Conservation (phyloP, 768 basidiomycete genomes). For the Omphalotus guepiniiformis region DNA sequence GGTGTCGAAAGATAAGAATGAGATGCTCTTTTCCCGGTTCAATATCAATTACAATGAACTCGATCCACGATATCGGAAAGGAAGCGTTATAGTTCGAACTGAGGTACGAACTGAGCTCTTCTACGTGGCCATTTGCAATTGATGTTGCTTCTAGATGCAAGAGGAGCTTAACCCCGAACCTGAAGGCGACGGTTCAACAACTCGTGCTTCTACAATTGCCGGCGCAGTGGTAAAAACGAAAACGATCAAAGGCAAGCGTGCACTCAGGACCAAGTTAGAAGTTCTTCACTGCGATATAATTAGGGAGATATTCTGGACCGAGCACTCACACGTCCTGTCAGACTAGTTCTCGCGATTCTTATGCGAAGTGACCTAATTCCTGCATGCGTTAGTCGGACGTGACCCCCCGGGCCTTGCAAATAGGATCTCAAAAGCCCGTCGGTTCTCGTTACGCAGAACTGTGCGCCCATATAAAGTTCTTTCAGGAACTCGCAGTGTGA, state of each 20-base stretch:
- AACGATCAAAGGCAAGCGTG: conserved; percentile 24
- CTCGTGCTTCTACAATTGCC: not conserved
- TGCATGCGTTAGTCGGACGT: no score
- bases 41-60: conserved; percentile 85
- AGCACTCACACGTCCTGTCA: conserved; percentile 49
- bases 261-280: conserved; percentile 41
- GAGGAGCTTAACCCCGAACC: conserved; percentile 8
- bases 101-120: conserved; percentile 31
- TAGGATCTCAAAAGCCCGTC: no score
- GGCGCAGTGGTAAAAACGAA: conserved; percentile 9
- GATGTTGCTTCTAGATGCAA: conserved; percentile 11
- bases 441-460: no score
- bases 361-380: not conserved
- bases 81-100: conserved; percentile 75
- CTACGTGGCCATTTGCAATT: not conserved
- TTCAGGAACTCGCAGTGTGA: no score
- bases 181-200: not conserved
- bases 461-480: no score
- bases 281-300: conserved; percentile 85
- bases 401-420: no score
- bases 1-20: conserved; percentile 84
- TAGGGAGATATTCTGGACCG: conserved; percentile 73
- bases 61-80: conserved; percentile 72
- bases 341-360: conserved; percentile 16
- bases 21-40: conserved; percentile 81